Conservation (phyloP, 2,329 filamentous ascomycete species). For the Hymenoscyphus repandus region DNA sequence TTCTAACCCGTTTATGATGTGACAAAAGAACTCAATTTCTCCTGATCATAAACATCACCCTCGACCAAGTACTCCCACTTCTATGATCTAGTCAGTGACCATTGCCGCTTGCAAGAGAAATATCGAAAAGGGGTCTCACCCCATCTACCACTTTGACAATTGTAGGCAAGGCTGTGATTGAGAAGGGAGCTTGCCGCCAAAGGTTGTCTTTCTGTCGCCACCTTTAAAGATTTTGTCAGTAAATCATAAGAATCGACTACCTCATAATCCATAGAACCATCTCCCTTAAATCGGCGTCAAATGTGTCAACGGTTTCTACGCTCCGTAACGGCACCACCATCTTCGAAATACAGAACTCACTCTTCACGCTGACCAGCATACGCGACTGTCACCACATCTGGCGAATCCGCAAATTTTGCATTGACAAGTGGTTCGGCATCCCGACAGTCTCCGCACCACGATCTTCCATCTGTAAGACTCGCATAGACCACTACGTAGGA, state of each 20-base stretch:
- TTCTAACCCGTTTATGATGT: no score
- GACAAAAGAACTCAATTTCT: no score
- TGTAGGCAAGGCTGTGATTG: constrained; percentile 24
- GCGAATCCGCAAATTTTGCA: constrained; percentile 18
- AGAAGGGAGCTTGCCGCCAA: constrained; percentile 24
- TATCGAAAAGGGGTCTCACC: no score
- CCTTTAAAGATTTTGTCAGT: constrained; percentile 11
- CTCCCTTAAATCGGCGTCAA: no score
- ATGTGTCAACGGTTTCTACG: no score
- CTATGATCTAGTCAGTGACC: no score
- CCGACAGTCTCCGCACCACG: constrained; percentile 28
- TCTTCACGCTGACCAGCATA: constrained; percentile 24
- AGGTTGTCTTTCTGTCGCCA: constrained; percentile 23
- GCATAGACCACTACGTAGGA: constrained; percentile 25
- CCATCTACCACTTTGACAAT: constrained; percentile 19
- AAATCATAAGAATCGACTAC: neutral
- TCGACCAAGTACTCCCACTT: no score
- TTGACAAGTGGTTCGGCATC: constrained; percentile 24
- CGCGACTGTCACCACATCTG: constrained; percentile 15
- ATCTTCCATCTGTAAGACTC: constrained; percentile 18
- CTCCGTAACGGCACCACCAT: no score
- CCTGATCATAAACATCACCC: no score
- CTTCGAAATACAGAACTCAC: constrained; percentile 11
- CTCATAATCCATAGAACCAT: no score
- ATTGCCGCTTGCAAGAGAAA: neutral